phyloP scores from a whole-genome alignment of 83 land plant species.

The Diphasiastrum complanatum region DNA sequence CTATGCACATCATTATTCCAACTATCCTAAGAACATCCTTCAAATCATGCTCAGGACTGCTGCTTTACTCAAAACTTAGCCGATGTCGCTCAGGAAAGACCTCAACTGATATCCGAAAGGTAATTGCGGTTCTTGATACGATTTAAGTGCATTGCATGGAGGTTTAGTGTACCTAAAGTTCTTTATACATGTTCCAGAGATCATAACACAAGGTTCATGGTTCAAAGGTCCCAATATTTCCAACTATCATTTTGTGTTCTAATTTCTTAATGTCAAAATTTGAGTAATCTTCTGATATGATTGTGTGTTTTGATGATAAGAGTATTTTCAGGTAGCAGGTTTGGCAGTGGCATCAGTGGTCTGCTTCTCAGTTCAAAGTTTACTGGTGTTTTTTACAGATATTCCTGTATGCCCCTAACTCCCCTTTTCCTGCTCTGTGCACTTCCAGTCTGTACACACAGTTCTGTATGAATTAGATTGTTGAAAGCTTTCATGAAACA shows the following conservation, averaged over 20 bases:
- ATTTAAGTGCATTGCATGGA: background rate
- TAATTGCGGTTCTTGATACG: background rate
- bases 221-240: too few relatives aligned
- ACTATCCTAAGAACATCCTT: too few relatives aligned
- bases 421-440: background rate
- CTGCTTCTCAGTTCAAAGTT: constrained; percentile 27
- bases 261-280: too few relatives aligned
- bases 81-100: constrained; percentile 23
- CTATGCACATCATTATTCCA: too few relatives aligned
- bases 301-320: background rate
- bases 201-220: too few relatives aligned
- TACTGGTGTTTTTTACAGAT: constrained; percentile 20
- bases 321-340: constrained; percentile 28
- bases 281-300: background rate
- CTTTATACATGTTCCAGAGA: too few relatives aligned
- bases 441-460: too few relatives aligned
- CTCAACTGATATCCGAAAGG: constrained; percentile 30
- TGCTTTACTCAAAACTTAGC: constrained; percentile 22
- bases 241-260: too few relatives aligned
- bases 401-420: constrained; percentile 17
- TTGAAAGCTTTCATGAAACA: too few relatives aligned
- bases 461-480: too few relatives aligned
- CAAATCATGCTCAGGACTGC: constrained; percentile 21
- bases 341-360: constrained; percentile 31
- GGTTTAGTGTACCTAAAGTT: background rate